phyloP scores from a whole-genome alignment of 139 green algal genomes.

The Dunaliella primolecta region DNA sequence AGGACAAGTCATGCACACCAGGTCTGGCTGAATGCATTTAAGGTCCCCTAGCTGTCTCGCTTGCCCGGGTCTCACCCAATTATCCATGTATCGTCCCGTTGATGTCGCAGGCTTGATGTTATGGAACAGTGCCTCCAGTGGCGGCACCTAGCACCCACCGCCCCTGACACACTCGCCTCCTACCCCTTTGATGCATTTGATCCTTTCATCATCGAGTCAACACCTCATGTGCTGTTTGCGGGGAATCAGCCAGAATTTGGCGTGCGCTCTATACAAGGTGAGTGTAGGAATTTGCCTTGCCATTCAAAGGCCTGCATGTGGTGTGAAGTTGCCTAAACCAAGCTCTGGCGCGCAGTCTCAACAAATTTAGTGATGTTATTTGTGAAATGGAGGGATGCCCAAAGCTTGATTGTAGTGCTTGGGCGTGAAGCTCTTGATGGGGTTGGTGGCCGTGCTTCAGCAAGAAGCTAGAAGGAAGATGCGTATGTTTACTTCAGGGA shows the following conservation, averaged over 20 bases:
- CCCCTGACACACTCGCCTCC: constrained; percentile 93
- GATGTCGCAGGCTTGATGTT: constrained; percentile 57
- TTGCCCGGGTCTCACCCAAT: no score
- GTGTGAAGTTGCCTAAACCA: background rate
- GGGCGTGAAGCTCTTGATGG: background rate
- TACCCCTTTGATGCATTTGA: constrained; percentile 89
- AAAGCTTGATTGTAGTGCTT: background rate
- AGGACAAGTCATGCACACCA: no score
- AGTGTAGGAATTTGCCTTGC: background rate
- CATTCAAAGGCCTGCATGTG: background rate
- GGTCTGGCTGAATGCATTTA: no score
- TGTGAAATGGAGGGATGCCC: background rate
- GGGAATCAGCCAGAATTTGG: constrained; percentile 86
- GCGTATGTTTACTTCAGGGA: no score
- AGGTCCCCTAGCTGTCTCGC: no score
- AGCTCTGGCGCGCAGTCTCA: no score
- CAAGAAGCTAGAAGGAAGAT: no score
- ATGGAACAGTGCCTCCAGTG: constrained; percentile 75
- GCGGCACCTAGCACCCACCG: constrained; percentile 88
- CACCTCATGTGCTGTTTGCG: constrained; percentile 91
- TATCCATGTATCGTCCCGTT: no score
- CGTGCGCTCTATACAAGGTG: constrained; percentile 53
- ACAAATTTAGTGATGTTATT: background rate
- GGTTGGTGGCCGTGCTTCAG: background rate
- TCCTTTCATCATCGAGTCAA: constrained; percentile 88